Base-by-base conservation (phyloP, 2,329 filamentous ascomycete genomes). In the Neurospora sp. region DNA sequence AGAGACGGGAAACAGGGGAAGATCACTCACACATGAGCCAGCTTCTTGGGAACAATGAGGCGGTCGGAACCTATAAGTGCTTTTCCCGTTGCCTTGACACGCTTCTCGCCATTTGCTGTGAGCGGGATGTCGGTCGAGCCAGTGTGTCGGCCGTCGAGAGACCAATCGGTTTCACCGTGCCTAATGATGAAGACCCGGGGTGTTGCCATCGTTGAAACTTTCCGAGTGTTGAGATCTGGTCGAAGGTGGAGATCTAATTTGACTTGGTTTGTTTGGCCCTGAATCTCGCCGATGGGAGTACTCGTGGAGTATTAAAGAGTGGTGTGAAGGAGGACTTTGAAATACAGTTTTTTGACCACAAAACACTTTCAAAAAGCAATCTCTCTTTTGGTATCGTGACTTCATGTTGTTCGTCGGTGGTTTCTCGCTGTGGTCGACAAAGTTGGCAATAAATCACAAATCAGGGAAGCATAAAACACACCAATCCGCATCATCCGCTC, bases 91-190 rank as follows among this genome's bases (percentile, higher is more conserved):
- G 91, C 89, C 70, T 82, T 83, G 70, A 94, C 86, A 71, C 91
- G 86, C 79, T 88, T 91, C 83, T 93, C 91, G 68, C 95, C 95
- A 77, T 92, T 91, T 67, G 85, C 82, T 0, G 94, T 97, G 43
- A 97, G 84, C 1, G 93, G 90, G 4, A 98, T 91, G 77, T 98
- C 94, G n/a, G 91, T 92, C 37, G 83, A 85, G 68, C 93, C 91
- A 0, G 95, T 98, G 81, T 97, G 92, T 68, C 89, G 86, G 69
- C 93, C 94, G 74, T 91, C 91, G 66, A 97, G 88, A 5, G 92
- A 96, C 94, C 94, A 98, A 83, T 97, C 93, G 4, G 94, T 98
- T 83, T 97, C 93, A 81, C 94, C 95, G 78, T 97, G 94, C 75
- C 94, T 92, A 78, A 93, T 82, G 74, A 96, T 88, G 83, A 95